A percentile compares a stretch with the other conserved stretches of the same genome.
These are phyloP conservation scores for Insectozyma bohioensis DNA, from an alignment of 1,139 yeast species.

Conservation along the genomic window DNA sequence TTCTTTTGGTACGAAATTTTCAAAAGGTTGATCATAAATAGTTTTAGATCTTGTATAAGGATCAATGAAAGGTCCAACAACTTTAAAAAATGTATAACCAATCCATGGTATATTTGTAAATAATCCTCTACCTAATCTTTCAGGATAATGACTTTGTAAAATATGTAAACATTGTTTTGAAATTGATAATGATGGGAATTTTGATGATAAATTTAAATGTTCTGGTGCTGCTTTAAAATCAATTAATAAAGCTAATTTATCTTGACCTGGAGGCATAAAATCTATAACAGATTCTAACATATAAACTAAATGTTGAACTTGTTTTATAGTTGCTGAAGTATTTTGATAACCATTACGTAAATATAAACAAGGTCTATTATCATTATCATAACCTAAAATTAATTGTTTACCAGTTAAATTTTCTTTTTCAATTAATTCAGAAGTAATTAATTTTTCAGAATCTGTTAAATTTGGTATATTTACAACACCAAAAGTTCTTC, in stretches of 20 bases:
- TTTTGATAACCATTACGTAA: conserved; percentile 92
- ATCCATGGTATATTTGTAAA: conserved; percentile 91
- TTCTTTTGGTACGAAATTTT: conserved; percentile 72
- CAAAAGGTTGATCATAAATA: conserved; percentile 85
- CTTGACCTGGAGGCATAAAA: conserved; percentile 96
- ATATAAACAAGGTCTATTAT: conserved; percentile 85
- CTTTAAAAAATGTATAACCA: conserved; percentile 84
- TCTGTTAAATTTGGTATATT: conserved; percentile 47
- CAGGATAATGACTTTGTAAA: conserved; percentile 94
- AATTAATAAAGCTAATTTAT: conserved; percentile 80
- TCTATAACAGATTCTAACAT: conserved; percentile 89
- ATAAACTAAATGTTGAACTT: conserved; percentile 89
- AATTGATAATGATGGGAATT: conserved; percentile 44
- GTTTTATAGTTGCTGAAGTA: conserved; percentile 81
- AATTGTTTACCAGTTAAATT: conserved; percentile 88
- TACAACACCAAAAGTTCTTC: conserved; percentile 86
- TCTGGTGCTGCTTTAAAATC: conserved; percentile 73
- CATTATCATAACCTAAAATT: conserved; percentile 84
- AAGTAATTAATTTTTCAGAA: conserved; percentile 48
- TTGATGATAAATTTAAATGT: conserved; percentile 38
- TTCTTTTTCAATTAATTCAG: conserved; percentile 67
- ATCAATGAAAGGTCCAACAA: conserved; percentile 92
- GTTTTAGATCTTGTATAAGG: conserved; percentile 92
- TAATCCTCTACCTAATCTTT: conserved; percentile 86
- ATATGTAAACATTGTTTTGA: conserved; percentile 82